Base-by-base conservation (phyloP, 2,329 filamentous ascomycete genomes). In the Cercospora sesami region DNA sequence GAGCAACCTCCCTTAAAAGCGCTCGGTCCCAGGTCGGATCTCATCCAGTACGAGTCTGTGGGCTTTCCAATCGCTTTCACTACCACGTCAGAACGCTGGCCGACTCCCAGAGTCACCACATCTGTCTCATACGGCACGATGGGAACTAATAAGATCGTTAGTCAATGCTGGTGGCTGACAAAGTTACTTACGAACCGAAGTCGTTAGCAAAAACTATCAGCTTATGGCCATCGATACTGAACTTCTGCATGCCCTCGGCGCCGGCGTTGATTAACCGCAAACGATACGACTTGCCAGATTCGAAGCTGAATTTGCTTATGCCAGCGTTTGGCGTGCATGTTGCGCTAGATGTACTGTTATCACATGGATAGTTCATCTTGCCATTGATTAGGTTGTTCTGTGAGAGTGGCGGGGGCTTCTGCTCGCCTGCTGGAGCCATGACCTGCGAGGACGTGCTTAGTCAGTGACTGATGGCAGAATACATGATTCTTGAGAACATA, bases 11-110 rank as follows among this genome's bases (percentile, higher is more conserved):
- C 69, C 45, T 58, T 62, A 61, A 51, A 89, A 77, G 78, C 92
- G 89, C 78, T 91, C 89, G 0, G 90, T 88, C 72, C 91, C 86
- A 0, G 71, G 10, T 67, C 72, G 36, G 70, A 70, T 66, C 80
- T 77, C 78, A 81, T 80, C 78, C 79, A 81, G 68, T 74, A 76
- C 1, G 75, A 70, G 66, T 73, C 64, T 58, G 73, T 72, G 60
- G 76, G 63, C 28, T 75, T 74, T 18, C 73, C 73, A 28, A 65
- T 70, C 3, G 74, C 75, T 21, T 82, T 79, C 55, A 86, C 80
- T 45, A 83, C 78, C 12, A 85, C 76, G 69, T 85, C 83, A 69
- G 76, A 78, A 69, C 81, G 76, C 73, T 89, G 87, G 51, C 85
- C 86, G 55, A 90, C 82, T 36, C 84, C 87, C 12, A 91, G 80